Base-by-base conservation (phyloP, 139 green algal genomes). In the Yamagishiella unicocca region DNA sequence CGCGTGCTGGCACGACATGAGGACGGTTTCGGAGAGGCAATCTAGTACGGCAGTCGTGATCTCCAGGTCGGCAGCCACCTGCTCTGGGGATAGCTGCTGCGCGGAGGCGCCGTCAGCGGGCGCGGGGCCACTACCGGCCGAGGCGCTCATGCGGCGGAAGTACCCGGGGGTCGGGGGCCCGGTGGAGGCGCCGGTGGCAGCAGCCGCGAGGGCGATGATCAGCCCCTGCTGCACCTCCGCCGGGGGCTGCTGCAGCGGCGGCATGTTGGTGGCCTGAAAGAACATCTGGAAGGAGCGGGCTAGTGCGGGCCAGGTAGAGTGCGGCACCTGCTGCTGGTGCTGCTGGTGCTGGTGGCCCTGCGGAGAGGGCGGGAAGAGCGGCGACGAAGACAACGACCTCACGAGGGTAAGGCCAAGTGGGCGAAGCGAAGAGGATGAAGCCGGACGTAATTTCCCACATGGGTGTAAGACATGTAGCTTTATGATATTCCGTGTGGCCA, bases 11-110 rank as follows among this genome's bases (percentile, higher is more conserved):
- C 92, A 94, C 2, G 83, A 83, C 37, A 87, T 92, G 33, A 98
- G 89, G 64, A 98, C 94, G 1, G 72, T 85, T 25, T 98, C 93
- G 0, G 93, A 91, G 33, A 98, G 89, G 67, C 91, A 94, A 89
- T 98, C 96, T 70, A 98, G 88, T 29, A 98, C 85, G 6, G 87
- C 61, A 0, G 88, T 87, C 42, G 95, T 93, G 83, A 97, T 74
- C 78, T 96, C 95, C 25, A 88, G 75, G 45, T 92, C 96, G 0
- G 75, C 78, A 1, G 55, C 62, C 40, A 66, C 21, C 61, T 66
- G 62, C 64, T 77, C 80, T 10, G 80, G 8, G 4, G 77, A 61
- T 4, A 27, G 55, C 54, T 33, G 38, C 6, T n/a, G 45, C 73
- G 35, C 29, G 6, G 46, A 43, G 7, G 70, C 35, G 2, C 33